Evolutionary conservation across 768 basidiomycete species (phyloP).

Genomic region (Paxillus rubicundulus): DNA sequence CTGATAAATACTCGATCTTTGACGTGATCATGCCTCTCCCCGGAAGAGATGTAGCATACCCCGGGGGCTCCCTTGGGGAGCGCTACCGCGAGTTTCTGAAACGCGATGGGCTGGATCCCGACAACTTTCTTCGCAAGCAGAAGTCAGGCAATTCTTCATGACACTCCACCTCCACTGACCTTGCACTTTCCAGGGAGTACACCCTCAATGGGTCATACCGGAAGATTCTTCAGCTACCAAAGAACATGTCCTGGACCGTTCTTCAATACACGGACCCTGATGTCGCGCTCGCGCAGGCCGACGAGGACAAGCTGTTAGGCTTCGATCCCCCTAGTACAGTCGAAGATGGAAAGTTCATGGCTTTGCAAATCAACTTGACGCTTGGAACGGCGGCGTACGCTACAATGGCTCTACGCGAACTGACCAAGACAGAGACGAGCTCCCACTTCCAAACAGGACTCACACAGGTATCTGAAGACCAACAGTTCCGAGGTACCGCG

Average conservation of each 20-base stretch:
- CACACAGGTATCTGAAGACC: conserved; percentile 77
- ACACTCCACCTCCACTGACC: conserved; percentile 6
- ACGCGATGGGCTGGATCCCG: conserved; percentile 86
- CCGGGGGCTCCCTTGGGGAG: conserved; percentile 84
- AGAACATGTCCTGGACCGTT: conserved; percentile 75
- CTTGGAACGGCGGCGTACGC: conserved; percentile 93
- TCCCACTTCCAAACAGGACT: conserved; percentile 84
- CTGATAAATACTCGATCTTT: conserved; percentile 81
- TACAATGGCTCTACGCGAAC: conserved; percentile 95
- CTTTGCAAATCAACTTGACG: conserved; percentile 81
- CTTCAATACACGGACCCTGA: conserved; percentile 93
- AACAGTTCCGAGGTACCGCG: conserved; percentile 64
- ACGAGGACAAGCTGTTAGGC: conserved; percentile 88
- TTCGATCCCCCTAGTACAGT: conserved; percentile 67
- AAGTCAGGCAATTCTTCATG: conserved; percentile 49
- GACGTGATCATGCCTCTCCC: conserved; percentile 98
- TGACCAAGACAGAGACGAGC: conserved; percentile 94
- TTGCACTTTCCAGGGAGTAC: conserved; percentile 64
- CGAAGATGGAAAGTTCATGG: conserved; percentile 79
- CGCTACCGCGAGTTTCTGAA: conserved; percentile 77
- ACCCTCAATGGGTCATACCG: conserved; percentile 92
- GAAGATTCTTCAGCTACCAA: conserved; percentile 83
- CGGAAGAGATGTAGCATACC: conserved; percentile 91
- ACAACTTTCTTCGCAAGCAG: conserved; percentile 87
- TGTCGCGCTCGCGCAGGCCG: conserved; percentile 86